A percentile compares a stretch with the other conserved stretches of the same genome.
Conservation (phyloP, 2,329 filamentous ascomycete species). For the Endoconidiophora polonica region DNA sequence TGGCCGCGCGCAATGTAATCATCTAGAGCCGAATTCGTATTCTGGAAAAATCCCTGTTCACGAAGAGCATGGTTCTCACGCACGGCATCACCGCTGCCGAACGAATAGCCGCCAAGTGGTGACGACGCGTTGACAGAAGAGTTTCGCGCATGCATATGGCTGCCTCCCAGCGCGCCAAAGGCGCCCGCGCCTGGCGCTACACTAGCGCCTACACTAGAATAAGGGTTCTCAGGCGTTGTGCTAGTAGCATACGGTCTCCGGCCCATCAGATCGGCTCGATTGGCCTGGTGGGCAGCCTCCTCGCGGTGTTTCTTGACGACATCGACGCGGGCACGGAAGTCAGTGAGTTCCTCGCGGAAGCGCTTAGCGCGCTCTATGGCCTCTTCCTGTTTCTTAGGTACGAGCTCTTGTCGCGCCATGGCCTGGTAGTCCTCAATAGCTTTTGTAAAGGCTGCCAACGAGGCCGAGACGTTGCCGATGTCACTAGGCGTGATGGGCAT, state of each 20-base stretch:
- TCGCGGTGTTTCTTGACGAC: slow-evolving; percentile 61
- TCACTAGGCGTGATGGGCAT: slow-evolving; percentile 39
- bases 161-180: neutral
- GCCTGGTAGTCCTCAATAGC: slow-evolving; percentile 84
- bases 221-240: slow-evolving; percentile 75
- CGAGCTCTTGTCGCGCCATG: slow-evolving; percentile 74
- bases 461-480: slow-evolving; percentile 58
- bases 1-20: slow-evolving; percentile 87
- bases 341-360: slow-evolving; percentile 67
- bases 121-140: neutral
- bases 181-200: neutral
- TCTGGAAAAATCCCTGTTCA: slow-evolving; percentile 75
- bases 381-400: slow-evolving; percentile 81
- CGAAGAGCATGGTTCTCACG: slow-evolving; percentile 71
- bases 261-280: slow-evolving; percentile 69
- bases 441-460: slow-evolving; percentile 64
- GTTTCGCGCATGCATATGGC: slow-evolving; percentile 4
- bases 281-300: slow-evolving; percentile 47
- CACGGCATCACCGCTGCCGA: slow-evolving; percentile 43
- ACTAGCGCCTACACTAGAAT: slow-evolving; percentile 37
- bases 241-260: slow-evolving; percentile 64
- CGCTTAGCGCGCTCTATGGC: slow-evolving; percentile 70
- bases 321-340: slow-evolving; percentile 65
- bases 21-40: slow-evolving; percentile 71
- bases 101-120: slow-evolving; percentile 16